Evolutionary conservation across 345 rosid genomes (phyloP), one percentile per base, ranked within the genome.

Genomic region (Camelina neglecta): DNA sequence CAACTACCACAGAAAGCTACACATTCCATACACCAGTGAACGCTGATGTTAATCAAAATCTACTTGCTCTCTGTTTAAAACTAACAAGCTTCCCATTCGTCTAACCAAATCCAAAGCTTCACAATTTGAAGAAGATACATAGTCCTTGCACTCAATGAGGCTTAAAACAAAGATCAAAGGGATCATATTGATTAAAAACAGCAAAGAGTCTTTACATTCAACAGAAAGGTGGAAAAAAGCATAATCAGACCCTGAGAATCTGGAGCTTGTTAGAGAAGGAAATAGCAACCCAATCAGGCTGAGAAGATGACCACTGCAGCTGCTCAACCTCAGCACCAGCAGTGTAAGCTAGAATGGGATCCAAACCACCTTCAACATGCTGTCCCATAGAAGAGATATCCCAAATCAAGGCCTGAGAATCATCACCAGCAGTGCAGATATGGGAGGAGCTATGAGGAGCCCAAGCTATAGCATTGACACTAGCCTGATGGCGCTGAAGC

Each of bases 251-350:
- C 91, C 97, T 86, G 69, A 93, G 96, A 85, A 93, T 93, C 85
- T 93, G 97, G 72, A 93, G 86, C 91, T 93, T 93, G n/a, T 88
- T 84, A 1, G 98, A 86, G 85, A 93, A 93, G 10, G 93, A 97
- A 57, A 93, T 91, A 8, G 97, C 97, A 67, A 93, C 98, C 98
- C 98, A 93, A 71, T 93, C 98, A 55, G 98, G 96, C 87, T 93
- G 96, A 0, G 98, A 89, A 38, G 97, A 86, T 0, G 97, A 90
- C 98, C 98, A 93, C 44, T 93, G 98, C 64, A 93, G 80, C 83
- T 93, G 98, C 85, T 91, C 97, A 39, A 91, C 91, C 78, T 93
- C 97, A 8, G 95, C 92, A 1, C 97, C 96, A 0, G 96, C 97
- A 0, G 93, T 93, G 29, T 93, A 93, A 0, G 97, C 97, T 7